Conservation (phyloP, 1,284 basidiomycete species). For the Fomitopsis betulina region DNA sequence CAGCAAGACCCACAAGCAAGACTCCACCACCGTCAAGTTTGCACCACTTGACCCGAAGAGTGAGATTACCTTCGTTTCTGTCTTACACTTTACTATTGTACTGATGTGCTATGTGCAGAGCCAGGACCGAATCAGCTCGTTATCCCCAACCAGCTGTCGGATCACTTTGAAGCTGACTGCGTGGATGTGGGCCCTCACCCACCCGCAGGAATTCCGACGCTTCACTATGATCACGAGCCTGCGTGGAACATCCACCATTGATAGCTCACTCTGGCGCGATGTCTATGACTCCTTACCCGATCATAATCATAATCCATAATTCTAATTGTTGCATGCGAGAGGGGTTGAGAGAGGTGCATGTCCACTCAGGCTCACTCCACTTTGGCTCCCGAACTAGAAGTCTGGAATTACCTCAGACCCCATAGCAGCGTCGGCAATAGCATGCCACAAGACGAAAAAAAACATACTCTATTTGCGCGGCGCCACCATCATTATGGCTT, state of each 20-base stretch:
- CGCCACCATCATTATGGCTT: background rate
- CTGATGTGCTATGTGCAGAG: background rate
- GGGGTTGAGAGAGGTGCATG: no score
- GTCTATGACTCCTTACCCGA: no score
- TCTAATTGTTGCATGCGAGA: no score
- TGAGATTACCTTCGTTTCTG: background rate
- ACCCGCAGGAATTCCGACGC: background rate
- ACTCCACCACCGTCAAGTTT: background rate
- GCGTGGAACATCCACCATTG: background rate
- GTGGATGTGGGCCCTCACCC: background rate
- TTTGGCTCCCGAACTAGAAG: no score
- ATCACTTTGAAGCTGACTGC: background rate
- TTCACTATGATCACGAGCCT: background rate
- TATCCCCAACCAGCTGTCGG: background rate
- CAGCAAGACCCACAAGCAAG: background rate
- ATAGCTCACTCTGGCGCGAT: no score
- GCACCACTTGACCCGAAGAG: background rate
- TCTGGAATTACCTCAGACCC: background rate
- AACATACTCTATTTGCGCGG: background rate
- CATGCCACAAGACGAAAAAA: background rate
- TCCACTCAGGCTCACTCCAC: no score
- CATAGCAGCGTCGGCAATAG: background rate
- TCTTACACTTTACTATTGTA: no score
- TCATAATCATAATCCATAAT: no score
- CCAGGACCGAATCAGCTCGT: background rate